Evolutionary conservation across 257 asterid genomes (phyloP), one percentile per base, ranked within the genome.

Genomic region (Nicotiana benthamiana): DNA sequence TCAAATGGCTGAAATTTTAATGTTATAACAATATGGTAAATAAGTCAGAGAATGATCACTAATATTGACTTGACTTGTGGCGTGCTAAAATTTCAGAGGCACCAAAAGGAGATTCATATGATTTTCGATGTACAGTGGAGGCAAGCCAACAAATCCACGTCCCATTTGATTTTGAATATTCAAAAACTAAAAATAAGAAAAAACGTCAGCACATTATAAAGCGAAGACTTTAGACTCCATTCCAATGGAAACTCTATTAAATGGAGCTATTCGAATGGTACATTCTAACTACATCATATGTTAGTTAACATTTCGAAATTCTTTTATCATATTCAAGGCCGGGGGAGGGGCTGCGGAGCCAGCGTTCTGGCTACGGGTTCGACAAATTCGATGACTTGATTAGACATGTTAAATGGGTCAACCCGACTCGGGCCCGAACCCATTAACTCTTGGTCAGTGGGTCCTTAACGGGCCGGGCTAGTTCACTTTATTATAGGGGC

Each of bases 91-190:
- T 51, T 11, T 4, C 18, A 51, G 6, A 51, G 18, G 17, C 56
- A 51, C 9, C 26, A 74, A 74, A 48, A 74, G 79, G 43, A 48
- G 43, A 74, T 74, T 48, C 24, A 74, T 74, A 36, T 74, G 61
- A 74, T 48, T 74, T 26, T 74, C 79, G n/a, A 24, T 48, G 28
- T 68, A 24, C 20, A 72, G 40, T 72, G 61, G 40, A 72, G 60
- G 79, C 16, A 48, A 74, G 61, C 79, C 79, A 74, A 46, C 79
- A 48, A 74, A 74, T 74, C 61, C 79, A 74, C 61, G 18, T 74
- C 9, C 26, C 24, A 56, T 56, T 56, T 56, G 62, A 56, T 15
- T 53, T 40, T 40, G 48, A 40, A 56, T 56, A 56, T 56, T 17
- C 26, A 56, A 56, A 40, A 56, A 18, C 24, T 56, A 53, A 15